Percentiles rank a stretch among this genome's conserved stretches.
phyloP scores from a whole-genome alignment of 345 rosid genomes.

The Jatropha curcas region DNA sequence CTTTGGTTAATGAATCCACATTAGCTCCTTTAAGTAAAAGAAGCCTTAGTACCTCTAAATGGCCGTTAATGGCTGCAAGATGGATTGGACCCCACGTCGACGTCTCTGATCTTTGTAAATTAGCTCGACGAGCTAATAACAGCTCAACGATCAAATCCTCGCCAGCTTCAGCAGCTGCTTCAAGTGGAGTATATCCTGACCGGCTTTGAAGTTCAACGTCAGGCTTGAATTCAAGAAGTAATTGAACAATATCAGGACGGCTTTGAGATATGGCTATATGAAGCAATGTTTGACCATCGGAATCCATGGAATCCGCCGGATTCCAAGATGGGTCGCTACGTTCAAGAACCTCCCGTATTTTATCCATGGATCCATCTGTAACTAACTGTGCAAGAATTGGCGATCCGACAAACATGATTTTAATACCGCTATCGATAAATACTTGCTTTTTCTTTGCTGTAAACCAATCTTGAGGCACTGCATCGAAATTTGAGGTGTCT shows the following conservation, averaged over 20 bases:
- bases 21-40: slow-evolving; percentile 52
- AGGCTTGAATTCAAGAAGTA: slow-evolving; percentile 55
- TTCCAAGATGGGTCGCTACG: slow-evolving; percentile 49
- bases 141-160: slow-evolving; percentile 60
- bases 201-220: slow-evolving; percentile 41
- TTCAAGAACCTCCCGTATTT: slow-evolving; percentile 59
- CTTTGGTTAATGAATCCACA: slow-evolving; percentile 43
- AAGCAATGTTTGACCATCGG: slow-evolving; percentile 48
- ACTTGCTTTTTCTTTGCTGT: slow-evolving; percentile 62
- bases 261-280: slow-evolving; percentile 53
- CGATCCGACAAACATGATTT: slow-evolving; percentile 59
- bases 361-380: slow-evolving; percentile 51
- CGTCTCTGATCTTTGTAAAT: slow-evolving; percentile 40
- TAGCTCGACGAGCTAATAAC: slow-evolving; percentile 49
- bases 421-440: slow-evolving; percentile 56
- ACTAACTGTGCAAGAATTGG: slow-evolving; percentile 49
- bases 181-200: slow-evolving; percentile 47
- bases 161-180: slow-evolving; percentile 51
- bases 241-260: slow-evolving; percentile 52
- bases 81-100: slow-evolving; percentile 57
- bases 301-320: slow-evolving; percentile 43
- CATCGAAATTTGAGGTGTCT: slow-evolving; percentile 39
- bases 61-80: slow-evolving; percentile 44
- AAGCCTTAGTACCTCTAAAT: slow-evolving; percentile 50
- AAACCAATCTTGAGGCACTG: slow-evolving; percentile 64